Evolutionary conservation across 73 alveolate species (phyloP).

Genomic region (Uronychia setigera): DNA sequence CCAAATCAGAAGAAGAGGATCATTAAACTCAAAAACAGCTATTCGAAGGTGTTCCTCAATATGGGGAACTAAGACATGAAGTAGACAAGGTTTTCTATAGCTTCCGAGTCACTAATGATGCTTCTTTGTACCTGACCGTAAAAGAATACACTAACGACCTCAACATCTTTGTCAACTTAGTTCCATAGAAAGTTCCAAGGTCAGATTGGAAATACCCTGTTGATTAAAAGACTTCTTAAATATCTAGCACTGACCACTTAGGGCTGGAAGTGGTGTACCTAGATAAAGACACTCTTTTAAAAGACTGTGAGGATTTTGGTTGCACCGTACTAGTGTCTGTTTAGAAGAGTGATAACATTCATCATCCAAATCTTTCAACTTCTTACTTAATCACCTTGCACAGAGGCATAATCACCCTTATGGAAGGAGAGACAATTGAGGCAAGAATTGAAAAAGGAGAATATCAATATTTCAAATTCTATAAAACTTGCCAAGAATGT

Average conservation of each 20-base stretch:
- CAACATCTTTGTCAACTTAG: not conserved
- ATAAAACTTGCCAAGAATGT: not conserved
- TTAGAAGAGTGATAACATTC: not conserved
- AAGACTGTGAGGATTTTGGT: not conserved
- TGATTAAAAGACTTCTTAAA: too few species aligned
- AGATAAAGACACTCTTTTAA: not conserved
- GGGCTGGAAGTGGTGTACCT: not conserved
- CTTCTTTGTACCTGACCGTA: not conserved
- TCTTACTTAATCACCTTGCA: not conserved
- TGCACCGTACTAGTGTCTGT: not conserved
- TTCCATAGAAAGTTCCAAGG: not conserved
- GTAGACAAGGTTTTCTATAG: not conserved
- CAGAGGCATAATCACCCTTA: not conserved
- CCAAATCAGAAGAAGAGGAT: not conserved
- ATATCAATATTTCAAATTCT: not conserved
- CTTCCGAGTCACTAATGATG: not conserved
- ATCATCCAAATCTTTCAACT: not conserved
- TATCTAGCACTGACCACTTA: not conserved
- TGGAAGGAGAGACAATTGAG: not conserved
- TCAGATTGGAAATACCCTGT: not conserved
- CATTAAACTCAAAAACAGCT: not conserved
- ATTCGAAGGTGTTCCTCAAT: not conserved
- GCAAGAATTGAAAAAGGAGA: not conserved
- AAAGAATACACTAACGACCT: not conserved
- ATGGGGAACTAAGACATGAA: not conserved